phyloP scores from a whole-genome alignment of 441 rosid species.

The Populus tomentosa region DNA sequence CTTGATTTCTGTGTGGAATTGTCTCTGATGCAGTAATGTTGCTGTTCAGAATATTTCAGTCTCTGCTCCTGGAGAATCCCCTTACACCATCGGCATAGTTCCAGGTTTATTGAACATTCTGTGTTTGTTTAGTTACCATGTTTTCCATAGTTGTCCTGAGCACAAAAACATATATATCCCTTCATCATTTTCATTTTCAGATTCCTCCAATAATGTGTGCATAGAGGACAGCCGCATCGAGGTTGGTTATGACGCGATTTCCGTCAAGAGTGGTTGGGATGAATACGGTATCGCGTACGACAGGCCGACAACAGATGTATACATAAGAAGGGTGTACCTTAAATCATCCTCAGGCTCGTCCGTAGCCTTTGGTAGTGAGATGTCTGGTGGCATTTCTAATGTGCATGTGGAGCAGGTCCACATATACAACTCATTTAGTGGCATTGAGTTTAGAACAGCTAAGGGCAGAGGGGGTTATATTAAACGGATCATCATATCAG shows the following conservation, averaged over 20 bases:
- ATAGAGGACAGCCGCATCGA: constrained; percentile 67
- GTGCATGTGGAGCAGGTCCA: constrained; percentile 45
- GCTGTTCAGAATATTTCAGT: constrained; percentile 57
- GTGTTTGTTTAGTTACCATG: neutral
- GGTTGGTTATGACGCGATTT: constrained; percentile 65
- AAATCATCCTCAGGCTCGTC: constrained; percentile 66
- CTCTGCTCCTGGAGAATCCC: constrained; percentile 56
- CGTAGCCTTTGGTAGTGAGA: constrained; percentile 84
- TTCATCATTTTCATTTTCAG: constrained; percentile 30
- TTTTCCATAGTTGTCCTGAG: neutral
- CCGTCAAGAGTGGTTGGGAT: constrained; percentile 95
- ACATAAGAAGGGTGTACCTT: constrained; percentile 52
- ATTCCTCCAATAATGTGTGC: constrained; percentile 80
- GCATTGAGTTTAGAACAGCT: constrained; percentile 63
- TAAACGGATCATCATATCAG: constrained; percentile 47
- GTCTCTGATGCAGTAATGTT: constrained; percentile 44
- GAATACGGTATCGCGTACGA: constrained; percentile 76
- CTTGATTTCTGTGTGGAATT: constrained; percentile 3
- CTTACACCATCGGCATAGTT: constrained; percentile 65
- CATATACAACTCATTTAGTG: constrained; percentile 43
- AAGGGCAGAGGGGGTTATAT: constrained; percentile 83
- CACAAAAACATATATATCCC: neutral
- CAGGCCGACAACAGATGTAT: constrained; percentile 51
- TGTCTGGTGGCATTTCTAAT: constrained; percentile 85
- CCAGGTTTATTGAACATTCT: constrained; percentile 47